Conservation (phyloP, 495 filamentous ascomycete genomes). For the Neurospora terricola region DNA sequence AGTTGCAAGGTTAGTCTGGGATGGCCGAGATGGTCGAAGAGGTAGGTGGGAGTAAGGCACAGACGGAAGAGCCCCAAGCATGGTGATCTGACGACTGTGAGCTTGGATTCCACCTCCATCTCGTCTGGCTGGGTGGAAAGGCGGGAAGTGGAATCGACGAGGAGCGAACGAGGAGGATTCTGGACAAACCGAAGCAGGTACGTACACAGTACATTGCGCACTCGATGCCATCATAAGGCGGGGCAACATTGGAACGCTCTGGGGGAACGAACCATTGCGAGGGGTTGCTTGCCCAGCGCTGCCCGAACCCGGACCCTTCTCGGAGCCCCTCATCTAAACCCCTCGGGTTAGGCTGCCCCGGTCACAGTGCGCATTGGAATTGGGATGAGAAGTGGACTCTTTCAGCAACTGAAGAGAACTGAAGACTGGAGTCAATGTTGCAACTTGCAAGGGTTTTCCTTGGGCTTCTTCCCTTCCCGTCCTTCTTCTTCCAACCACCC, state of each 20-base stretch:
- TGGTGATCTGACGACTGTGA: not conserved
- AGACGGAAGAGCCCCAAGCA: not conserved
- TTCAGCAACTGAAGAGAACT: not conserved
- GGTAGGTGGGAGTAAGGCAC: not conserved
- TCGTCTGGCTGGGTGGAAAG: not conserved
- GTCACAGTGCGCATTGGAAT: not conserved
- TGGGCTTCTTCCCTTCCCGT: not conserved
- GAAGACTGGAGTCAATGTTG: not conserved
- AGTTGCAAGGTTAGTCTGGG: not conserved
- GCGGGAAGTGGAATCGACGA: not conserved
- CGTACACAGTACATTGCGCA: not conserved
- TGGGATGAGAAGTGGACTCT: not conserved
- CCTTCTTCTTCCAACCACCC: not conserved
- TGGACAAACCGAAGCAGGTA: not conserved
- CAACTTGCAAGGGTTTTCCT: not conserved
- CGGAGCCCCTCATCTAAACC: not conserved
- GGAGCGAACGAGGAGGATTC: not conserved
- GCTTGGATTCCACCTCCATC: not conserved
- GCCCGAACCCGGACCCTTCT: not conserved
- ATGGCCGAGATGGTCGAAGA: not conserved
- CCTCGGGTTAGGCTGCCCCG: not conserved
- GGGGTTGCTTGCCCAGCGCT: not conserved
- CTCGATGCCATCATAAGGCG: not conserved
- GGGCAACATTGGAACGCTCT: not conserved
- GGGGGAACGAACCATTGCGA: not conserved